phyloP scores from a whole-genome alignment of 2,329 filamentous ascomycete species.

The Stagonosporopsis cucurbitacearum region DNA sequence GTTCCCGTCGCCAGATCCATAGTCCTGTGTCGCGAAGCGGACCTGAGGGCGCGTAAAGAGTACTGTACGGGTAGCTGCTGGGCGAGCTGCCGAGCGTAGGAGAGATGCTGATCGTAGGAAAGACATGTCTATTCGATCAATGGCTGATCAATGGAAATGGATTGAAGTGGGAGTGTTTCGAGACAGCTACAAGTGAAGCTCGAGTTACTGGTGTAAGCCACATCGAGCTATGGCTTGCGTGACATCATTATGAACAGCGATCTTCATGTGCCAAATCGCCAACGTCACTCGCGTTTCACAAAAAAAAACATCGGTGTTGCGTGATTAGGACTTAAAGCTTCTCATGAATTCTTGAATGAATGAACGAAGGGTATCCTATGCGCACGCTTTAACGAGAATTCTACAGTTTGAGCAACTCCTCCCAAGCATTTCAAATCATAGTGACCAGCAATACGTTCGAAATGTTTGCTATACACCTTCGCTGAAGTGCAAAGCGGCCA shows the following conservation, averaged over 20 bases:
- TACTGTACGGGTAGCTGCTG: constrained; percentile 30
- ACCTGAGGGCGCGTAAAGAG: constrained; percentile 38
- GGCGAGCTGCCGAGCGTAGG: constrained; percentile 37
- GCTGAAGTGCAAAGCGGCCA: constrained; percentile 14
- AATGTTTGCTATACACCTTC: constrained; percentile 17
- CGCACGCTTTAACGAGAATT: neutral
- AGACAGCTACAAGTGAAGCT: constrained; percentile 2
- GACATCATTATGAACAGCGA: constrained; percentile 13
- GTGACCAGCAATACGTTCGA: constrained; percentile 9
- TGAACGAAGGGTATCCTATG: constrained; percentile 17
- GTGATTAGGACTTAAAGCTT: neutral
- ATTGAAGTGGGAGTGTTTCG: neutral
- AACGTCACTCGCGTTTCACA: constrained; percentile 12
- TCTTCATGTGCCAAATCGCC: constrained; percentile 3
- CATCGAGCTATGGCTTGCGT: neutral
- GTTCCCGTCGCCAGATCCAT: constrained; percentile 52
- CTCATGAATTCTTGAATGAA: neutral
- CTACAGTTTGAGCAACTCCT: neutral
- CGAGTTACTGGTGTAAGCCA: neutral
- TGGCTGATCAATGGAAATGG: neutral
- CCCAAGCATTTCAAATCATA: neutral
- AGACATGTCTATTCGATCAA: constrained; percentile 33
- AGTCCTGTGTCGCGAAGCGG: constrained; percentile 50
- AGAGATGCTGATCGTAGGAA: constrained; percentile 39
- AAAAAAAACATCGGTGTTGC: neutral